Evolutionary conservation across 306 rosid species (phyloP).

Genomic region (Pachyrhizus erosus): DNA sequence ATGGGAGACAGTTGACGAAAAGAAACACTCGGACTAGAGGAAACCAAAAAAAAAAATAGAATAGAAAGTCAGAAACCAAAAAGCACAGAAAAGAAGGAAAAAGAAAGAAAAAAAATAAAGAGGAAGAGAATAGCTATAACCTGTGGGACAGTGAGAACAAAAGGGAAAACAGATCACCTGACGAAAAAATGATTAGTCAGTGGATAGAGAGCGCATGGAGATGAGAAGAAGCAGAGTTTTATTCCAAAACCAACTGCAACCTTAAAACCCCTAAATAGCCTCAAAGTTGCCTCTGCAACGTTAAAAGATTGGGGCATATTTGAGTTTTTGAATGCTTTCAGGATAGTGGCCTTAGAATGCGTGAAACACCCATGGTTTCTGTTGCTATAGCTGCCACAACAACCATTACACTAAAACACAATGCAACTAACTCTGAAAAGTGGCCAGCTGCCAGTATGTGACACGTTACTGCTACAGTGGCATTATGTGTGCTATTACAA

Average conservation of each 20-base stretch:
- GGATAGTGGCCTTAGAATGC: neutral
- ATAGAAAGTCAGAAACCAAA: neutral
- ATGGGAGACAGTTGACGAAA: neutral
- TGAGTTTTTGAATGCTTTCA: neutral
- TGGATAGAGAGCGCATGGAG: neutral
- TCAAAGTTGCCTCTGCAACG: neutral
- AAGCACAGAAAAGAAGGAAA: neutral
- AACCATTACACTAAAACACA: neutral
- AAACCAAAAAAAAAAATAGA: neutral
- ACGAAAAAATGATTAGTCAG: neutral
- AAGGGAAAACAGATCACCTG: neutral
- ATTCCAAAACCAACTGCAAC: neutral
- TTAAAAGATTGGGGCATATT: neutral
- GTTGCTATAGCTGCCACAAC: neutral
- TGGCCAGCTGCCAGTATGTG: neutral
- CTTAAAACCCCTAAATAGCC: neutral
- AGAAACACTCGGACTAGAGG: neutral
- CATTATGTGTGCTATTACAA: neutral
- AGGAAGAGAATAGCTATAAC: neutral
- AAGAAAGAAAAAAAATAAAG: no score
- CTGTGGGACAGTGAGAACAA: neutral
- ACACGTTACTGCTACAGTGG: neutral
- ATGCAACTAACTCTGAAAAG: neutral
- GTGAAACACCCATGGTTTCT: neutral
- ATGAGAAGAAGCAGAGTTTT: neutral